phyloP scores from a whole-genome alignment of 495 filamentous ascomycete species.

The Astrocystis sublimbata region DNA sequence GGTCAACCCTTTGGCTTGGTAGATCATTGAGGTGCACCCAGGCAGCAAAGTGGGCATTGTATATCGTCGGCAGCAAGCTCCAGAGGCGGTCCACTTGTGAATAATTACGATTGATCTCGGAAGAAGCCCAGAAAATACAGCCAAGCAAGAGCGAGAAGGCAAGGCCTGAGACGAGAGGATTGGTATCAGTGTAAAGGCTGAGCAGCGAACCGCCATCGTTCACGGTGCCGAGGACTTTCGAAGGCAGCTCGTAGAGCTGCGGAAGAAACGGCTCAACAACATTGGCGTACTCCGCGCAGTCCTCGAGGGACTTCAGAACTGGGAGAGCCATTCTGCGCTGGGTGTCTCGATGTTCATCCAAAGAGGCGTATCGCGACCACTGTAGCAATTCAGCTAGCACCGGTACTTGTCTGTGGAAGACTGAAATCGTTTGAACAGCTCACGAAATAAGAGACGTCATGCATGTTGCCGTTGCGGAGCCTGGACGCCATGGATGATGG shows the following conservation, averaged over 20 bases:
- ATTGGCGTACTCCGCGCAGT: conserved; percentile 70
- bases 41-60: conserved; percentile 79
- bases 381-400: neutral
- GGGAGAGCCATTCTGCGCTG: conserved; percentile 64
- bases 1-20: conserved; percentile 71
- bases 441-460: conserved; percentile 4
- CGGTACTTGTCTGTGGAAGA: neutral
- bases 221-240: conserved; percentile 58
- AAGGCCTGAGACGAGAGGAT: conserved; percentile 78
- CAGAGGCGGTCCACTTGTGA: conserved; percentile 92
- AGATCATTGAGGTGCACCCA: conserved; percentile 78
- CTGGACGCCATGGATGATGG: too few relatives aligned
- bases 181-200: conserved; percentile 79
- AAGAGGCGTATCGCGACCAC: neutral
- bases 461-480: neutral
- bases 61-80: conserved; percentile 84
- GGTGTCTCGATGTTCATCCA: neutral
- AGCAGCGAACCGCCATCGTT: conserved; percentile 54
- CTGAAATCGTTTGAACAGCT: neutral
- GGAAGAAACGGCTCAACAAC: conserved; percentile 74
- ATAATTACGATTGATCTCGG: conserved; percentile 88
- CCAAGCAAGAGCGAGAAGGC: conserved; percentile 69
- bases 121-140: conserved; percentile 66
- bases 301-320: conserved; percentile 61
- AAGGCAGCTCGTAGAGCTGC: conserved; percentile 73